phyloP scores from a whole-genome alignment of 129 eudicot species.

The Logfia minima region DNA sequence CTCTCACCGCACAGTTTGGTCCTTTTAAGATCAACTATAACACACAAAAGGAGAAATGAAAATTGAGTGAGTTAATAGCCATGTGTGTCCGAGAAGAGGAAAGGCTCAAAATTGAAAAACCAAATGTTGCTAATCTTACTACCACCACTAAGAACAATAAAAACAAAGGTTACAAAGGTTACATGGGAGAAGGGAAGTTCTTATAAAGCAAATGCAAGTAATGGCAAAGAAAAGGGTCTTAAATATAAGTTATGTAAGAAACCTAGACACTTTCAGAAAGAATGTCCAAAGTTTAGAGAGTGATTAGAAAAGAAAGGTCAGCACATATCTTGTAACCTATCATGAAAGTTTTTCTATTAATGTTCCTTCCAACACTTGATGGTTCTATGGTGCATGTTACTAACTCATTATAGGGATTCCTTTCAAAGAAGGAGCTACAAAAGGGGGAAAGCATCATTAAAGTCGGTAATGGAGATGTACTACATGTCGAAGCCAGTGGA shows the following conservation, averaged over 20 bases:
- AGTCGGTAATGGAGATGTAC: not conserved
- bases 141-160: not conserved
- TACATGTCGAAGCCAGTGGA: not conserved
- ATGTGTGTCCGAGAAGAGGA: slow-evolving; percentile 1
- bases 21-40: not conserved
- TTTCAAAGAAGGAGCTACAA: not conserved
- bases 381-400: not conserved
- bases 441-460: not conserved
- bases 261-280: not conserved
- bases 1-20: not conserved
- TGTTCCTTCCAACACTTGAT: too few relatives aligned
- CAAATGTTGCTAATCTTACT: not conserved
- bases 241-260: not conserved
- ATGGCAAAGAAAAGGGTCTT: not conserved
- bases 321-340: too few relatives aligned
- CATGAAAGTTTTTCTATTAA: too few relatives aligned
- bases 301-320: not conserved
- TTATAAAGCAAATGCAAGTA: too few relatives aligned
- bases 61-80: too few relatives aligned
- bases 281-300: not conserved
- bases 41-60: too few relatives aligned
- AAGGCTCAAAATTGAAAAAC: not conserved
- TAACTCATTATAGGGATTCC: not conserved
- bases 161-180: not conserved
- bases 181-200: too few relatives aligned